A percentile compares a stretch with the other conserved stretches of the same genome.
Evolutionary conservation across 1,284 basidiomycete genomes (phyloP).

Genomic region (Trametes pubescens): DNA sequence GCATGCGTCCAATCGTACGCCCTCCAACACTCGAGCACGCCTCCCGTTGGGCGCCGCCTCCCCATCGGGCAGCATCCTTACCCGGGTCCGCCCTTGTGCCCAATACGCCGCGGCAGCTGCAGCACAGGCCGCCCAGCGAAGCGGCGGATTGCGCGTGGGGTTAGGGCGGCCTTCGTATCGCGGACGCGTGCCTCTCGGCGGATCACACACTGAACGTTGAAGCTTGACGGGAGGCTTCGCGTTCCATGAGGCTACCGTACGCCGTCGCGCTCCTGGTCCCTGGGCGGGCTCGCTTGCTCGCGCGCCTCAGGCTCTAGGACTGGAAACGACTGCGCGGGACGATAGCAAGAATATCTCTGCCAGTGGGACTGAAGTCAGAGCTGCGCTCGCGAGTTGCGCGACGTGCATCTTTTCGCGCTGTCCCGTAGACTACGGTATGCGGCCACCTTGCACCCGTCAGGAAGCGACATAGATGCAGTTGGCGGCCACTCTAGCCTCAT

Average conservation of each 20-base stretch:
- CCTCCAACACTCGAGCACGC: background rate
- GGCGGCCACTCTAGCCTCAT: no score
- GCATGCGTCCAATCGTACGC: no score
- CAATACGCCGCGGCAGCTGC: background rate
- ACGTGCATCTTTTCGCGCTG: background rate
- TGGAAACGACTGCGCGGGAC: background rate
- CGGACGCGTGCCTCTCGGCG: conserved; percentile 8
- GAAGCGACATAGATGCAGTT: no score
- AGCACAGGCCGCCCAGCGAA: conserved; percentile 1
- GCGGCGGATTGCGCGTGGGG: conserved; percentile 4
- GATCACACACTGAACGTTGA: conserved; percentile 14
- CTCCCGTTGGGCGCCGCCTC: background rate
- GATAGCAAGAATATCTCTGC: conserved; percentile 13
- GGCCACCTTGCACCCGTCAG: no score
- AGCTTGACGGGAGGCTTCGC: conserved; percentile 14
- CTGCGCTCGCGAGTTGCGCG: background rate
- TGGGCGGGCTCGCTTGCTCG: background rate
- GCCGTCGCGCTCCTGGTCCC: conserved; percentile 1
- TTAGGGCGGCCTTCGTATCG: conserved; percentile 10
- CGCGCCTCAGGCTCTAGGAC: background rate
- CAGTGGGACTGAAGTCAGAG: background rate
- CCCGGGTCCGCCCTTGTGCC: background rate
- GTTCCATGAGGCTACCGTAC: conserved; percentile 24
- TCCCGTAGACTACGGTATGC: background rate
- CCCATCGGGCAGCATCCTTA: background rate